These are phyloP conservation scores for Aspergillus sclerotioniger DNA, from an alignment of 495 filamentous ascomycete genomes.

Conservation along the genomic window DNA sequence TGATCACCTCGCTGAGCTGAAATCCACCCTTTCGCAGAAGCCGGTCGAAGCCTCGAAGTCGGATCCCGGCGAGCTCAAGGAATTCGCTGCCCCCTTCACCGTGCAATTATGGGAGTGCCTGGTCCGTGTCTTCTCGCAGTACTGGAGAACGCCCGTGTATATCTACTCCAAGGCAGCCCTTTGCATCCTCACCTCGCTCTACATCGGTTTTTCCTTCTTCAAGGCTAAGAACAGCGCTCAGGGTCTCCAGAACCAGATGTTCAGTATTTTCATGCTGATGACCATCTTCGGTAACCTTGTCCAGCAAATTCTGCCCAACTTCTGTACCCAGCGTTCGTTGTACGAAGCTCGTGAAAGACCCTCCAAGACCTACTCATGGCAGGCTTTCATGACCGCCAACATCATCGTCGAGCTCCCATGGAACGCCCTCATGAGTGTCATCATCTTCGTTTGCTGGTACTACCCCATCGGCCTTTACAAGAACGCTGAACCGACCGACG, in stretches of 20 bases:
- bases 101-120: slow-evolving; percentile 53
- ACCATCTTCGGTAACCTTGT: slow-evolving; percentile 79
- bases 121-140: slow-evolving; percentile 53
- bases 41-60: slow-evolving; percentile 29
- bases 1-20: slow-evolving; percentile 67
- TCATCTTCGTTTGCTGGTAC: slow-evolving; percentile 67
- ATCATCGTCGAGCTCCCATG: slow-evolving; percentile 76
- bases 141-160: slow-evolving; percentile 61
- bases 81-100: slow-evolving; percentile 55
- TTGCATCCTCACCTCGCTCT: slow-evolving; percentile 55
- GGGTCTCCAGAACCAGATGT: slow-evolving; percentile 89
- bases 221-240: slow-evolving; percentile 68
- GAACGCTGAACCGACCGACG: slow-evolving; percentile 45
- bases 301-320: slow-evolving; percentile 76
- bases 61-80: slow-evolving; percentile 36
- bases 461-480: slow-evolving; percentile 64
- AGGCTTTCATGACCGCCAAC: slow-evolving; percentile 65
- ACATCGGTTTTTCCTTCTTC: slow-evolving; percentile 94
- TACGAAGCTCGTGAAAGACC: slow-evolving; percentile 73
- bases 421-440: slow-evolving; percentile 60
- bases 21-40: slow-evolving; percentile 54
- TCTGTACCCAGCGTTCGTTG: slow-evolving; percentile 62
- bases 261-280: slow-evolving; percentile 84
- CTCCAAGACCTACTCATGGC: slow-evolving; percentile 74
- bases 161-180: slow-evolving; percentile 59